Conservation (phyloP, 192 early-diverging fungal species). For the Rhizoclosmatium globosum region DNA sequence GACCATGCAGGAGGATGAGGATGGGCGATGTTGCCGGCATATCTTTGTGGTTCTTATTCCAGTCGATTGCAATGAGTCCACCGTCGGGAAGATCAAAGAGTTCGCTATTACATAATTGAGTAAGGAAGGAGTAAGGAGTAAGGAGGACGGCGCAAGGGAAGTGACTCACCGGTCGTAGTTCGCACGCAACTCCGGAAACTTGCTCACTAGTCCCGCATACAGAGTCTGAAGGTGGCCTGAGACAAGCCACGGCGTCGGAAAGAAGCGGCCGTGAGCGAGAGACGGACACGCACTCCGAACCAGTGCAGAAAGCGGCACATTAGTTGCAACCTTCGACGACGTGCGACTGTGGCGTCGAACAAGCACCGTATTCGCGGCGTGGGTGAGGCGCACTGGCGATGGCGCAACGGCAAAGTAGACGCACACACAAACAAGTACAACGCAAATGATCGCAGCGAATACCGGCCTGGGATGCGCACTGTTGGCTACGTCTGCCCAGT, state of each 20-base stretch:
- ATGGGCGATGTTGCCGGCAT: conserved; percentile 58
- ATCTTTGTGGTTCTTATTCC: conserved; percentile 49
- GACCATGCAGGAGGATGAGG: conserved; percentile 85
- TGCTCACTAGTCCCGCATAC: background rate
- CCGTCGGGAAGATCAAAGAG: conserved; percentile 76
- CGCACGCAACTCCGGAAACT: conserved; percentile 46
- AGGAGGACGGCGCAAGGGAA: conserved; percentile 33
- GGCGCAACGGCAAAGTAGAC: no score
- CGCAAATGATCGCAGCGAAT: no score
- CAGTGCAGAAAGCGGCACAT: background rate
- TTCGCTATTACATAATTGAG: conserved; percentile 41
- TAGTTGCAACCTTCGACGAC: no score
- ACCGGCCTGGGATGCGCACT: no score
- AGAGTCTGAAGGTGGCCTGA: conserved; percentile 27
- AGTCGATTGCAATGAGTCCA: conserved; percentile 90
- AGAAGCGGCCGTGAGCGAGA: conserved; percentile 48
- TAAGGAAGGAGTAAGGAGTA: background rate
- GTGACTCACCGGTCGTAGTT: conserved; percentile 68
- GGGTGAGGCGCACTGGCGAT: conserved; percentile 2
- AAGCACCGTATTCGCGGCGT: conserved; percentile 29
- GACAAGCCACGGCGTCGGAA: conserved; percentile 18
- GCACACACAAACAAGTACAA: no score
- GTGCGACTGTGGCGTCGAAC: background rate
- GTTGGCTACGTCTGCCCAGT: no score
- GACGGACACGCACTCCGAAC: background rate